A percentile compares a stretch with the other conserved stretches of the same genome.
phyloP scores from a whole-genome alignment of 2,329 filamentous ascomycete species.

The Fusarium sp. region DNA sequence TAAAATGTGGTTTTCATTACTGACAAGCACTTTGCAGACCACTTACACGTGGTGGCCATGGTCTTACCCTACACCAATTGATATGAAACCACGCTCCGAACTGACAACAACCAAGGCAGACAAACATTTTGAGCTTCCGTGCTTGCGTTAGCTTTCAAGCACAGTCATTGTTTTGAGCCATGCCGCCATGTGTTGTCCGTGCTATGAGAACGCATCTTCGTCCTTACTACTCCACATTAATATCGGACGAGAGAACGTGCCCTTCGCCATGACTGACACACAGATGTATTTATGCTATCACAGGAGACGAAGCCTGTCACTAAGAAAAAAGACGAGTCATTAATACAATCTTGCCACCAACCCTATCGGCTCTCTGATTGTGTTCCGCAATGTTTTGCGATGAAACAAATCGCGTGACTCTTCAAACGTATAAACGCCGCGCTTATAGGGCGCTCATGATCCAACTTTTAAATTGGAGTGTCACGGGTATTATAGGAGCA shows the following conservation, averaged over 20 bases:
- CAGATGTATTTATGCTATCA: neutral
- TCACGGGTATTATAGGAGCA: neutral
- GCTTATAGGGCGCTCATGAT: neutral
- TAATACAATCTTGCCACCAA: neutral
- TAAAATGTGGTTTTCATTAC: no score
- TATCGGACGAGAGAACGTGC: neutral
- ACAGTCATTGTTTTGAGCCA: neutral
- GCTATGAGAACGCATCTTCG: neutral
- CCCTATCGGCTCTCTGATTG: neutral
- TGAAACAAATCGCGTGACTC: conserved; percentile 16
- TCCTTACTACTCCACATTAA: neutral
- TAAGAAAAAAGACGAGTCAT: neutral
- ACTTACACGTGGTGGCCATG: neutral
- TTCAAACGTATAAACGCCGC: neutral
- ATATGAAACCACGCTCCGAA: neutral
- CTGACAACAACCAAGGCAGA: neutral
- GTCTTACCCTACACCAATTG: neutral
- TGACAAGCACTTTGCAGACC: neutral
- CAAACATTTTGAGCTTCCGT: neutral
- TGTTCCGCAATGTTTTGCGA: conserved; percentile 4
- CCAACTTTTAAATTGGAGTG: conserved; percentile 6
- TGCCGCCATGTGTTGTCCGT: neutral
- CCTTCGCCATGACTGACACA: neutral
- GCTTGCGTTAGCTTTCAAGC: neutral
- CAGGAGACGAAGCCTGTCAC: neutral